Conservation (phyloP, 2,329 filamentous ascomycete species). For the Seiridium unicorne region DNA sequence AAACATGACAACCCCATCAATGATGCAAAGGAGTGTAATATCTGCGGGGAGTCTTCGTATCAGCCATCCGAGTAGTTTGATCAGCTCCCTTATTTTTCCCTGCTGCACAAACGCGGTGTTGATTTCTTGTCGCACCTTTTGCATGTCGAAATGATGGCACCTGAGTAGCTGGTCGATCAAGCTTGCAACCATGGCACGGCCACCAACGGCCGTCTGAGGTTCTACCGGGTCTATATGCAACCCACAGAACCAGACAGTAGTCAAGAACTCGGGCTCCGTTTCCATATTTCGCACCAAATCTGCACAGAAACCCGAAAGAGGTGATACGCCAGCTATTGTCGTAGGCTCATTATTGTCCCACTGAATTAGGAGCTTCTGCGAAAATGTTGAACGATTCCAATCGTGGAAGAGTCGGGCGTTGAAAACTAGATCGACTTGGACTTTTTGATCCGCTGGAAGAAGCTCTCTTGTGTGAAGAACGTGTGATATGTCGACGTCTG, state of each 20-base stretch:
- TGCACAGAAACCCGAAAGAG: neutral
- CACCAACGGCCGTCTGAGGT: neutral
- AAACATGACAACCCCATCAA: constrained; percentile 8
- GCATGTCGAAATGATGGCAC: constrained; percentile 7
- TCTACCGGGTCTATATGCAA: neutral
- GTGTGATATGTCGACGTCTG: too few species aligned
- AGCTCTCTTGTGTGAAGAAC: too few species aligned
- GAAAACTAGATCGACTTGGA: too few species aligned
- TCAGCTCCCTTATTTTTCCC: neutral
- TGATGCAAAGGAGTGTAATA: constrained; percentile 2
- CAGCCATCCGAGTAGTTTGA: neutral
- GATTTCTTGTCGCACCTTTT: neutral
- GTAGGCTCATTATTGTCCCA: neutral
- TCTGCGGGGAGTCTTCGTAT: neutral
- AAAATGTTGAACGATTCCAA: neutral
- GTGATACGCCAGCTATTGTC: neutral
- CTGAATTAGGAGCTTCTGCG: neutral
- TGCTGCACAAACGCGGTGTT: neutral
- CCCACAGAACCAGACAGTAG: constrained; percentile 11
- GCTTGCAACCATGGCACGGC: constrained; percentile 8
- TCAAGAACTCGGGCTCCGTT: neutral
- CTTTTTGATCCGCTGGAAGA: too few species aligned
- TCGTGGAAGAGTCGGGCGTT: neutral
- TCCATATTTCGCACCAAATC: neutral
- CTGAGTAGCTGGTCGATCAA: constrained; percentile 11